A percentile compares a stretch with the other conserved stretches of the same genome.
phyloP scores from a whole-genome alignment of 257 asterid species.

The Rhazya stricta region DNA sequence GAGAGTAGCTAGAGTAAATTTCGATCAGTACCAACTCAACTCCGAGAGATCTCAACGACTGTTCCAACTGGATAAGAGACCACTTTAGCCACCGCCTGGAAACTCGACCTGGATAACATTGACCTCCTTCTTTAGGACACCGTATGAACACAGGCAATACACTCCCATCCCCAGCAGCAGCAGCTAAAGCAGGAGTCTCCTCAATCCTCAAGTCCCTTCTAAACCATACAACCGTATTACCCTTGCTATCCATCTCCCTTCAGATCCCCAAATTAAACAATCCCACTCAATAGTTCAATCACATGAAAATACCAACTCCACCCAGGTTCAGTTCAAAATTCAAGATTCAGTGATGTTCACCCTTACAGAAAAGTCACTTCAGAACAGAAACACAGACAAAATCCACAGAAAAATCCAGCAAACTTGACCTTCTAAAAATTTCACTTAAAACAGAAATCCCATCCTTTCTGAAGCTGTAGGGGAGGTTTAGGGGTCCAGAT shows the following conservation, averaged over 20 bases:
- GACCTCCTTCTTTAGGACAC: conserved; percentile 88
- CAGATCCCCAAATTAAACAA: conserved; percentile 19
- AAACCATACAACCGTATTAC: conserved; percentile 78
- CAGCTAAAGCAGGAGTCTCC: conserved; percentile 86
- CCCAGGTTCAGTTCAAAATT: background rate
- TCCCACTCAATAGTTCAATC: background rate
- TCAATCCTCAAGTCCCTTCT: conserved; percentile 94
- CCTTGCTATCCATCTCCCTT: conserved; percentile 44
- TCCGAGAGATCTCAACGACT: too few species aligned
- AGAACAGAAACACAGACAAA: background rate
- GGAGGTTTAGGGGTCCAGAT: too few species aligned
- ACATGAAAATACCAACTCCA: background rate
- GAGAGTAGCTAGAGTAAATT: conserved; percentile 66
- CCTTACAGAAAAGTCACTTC: background rate
- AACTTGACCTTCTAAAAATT: conserved; percentile 1
- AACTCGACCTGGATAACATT: conserved; percentile 77
- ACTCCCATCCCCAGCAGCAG: conserved; percentile 71
- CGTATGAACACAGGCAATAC: conserved; percentile 75
- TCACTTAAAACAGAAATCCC: conserved; percentile 7
- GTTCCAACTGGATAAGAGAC: conserved; percentile 67
- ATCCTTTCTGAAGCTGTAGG: too few species aligned
- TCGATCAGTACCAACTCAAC: conserved; percentile 61
- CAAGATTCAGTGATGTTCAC: background rate
- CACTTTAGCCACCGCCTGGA: conserved; percentile 97
- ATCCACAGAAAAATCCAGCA: background rate